Evolutionary conservation across 148 eudicot genomes (phyloP).

Genomic region (Silene latifolia): DNA sequence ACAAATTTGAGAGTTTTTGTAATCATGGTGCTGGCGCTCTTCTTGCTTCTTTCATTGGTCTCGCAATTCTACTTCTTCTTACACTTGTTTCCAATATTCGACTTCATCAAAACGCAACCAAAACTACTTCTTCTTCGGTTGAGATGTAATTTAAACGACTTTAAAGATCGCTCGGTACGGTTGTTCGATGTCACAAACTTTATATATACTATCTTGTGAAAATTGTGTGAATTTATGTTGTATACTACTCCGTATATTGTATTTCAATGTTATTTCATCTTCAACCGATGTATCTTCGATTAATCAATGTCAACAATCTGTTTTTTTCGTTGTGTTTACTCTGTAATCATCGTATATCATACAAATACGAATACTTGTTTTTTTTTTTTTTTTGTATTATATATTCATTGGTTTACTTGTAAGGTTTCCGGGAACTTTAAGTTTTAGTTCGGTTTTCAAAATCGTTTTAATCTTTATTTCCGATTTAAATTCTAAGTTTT

Average conservation of each 20-base stretch:
- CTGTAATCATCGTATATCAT: too few species aligned
- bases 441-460: too few species aligned
- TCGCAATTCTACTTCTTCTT: slow-evolving; percentile 22
- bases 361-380: too few species aligned
- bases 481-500: too few species aligned
- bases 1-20: slow-evolving; percentile 56
- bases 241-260: background rate
- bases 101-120: slow-evolving; percentile 9
- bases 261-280: background rate
- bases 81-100: slow-evolving; percentile 20
- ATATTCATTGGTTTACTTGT: too few species aligned
- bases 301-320: too few species aligned
- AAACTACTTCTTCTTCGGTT: background rate
- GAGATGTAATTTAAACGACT: slow-evolving; percentile 2
- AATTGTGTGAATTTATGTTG: background rate
- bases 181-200: background rate
- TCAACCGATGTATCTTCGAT: background rate
- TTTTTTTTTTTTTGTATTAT: too few species aligned
- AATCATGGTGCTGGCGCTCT: slow-evolving; percentile 54
- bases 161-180: too few species aligned
- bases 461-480: too few species aligned
- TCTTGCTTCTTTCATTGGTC: slow-evolving; percentile 50
- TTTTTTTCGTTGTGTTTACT: too few species aligned
- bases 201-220: background rate
- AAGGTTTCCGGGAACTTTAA: too few species aligned